These are phyloP conservation scores for Prototheca wickerhamii DNA, from an alignment of 163 green algal genomes.

Conservation along the genomic window DNA sequence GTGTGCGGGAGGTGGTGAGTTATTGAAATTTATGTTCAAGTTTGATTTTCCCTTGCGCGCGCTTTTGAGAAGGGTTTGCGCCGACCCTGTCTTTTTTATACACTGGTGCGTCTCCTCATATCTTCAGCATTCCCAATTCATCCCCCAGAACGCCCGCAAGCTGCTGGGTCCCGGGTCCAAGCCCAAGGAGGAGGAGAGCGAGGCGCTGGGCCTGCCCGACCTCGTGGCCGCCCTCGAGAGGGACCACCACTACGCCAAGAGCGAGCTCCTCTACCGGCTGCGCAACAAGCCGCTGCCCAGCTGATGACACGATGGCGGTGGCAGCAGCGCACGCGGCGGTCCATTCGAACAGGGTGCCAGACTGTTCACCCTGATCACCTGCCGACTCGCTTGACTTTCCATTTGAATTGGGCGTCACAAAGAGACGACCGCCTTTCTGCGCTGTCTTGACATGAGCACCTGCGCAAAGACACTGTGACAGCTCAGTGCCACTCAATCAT, in stretches of 20 bases:
- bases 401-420: no score
- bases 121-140: background rate
- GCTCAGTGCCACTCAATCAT: no score
- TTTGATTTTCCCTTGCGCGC: background rate
- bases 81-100: no score
- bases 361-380: no score
- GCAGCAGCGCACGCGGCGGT: no score
- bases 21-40: background rate
- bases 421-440: no score
- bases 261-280: slow-evolving; percentile 18
- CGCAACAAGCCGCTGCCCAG: slow-evolving; percentile 5
- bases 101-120: background rate
- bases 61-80: no score
- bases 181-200: slow-evolving; percentile 8
- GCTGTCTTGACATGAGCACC: no score
- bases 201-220: slow-evolving; percentile 12
- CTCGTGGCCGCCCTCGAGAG: slow-evolving; percentile 19
- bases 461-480: no score
- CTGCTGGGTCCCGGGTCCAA: background rate
- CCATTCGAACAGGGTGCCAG: no score
- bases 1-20: background rate
- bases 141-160: background rate
- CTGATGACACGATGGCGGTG: background rate
- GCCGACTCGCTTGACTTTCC: no score
- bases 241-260: slow-evolving; percentile 17